These are phyloP conservation scores for Myxozyma vanderwaltii DNA, from an alignment of 805 yeast species.

Conservation along the genomic window DNA sequence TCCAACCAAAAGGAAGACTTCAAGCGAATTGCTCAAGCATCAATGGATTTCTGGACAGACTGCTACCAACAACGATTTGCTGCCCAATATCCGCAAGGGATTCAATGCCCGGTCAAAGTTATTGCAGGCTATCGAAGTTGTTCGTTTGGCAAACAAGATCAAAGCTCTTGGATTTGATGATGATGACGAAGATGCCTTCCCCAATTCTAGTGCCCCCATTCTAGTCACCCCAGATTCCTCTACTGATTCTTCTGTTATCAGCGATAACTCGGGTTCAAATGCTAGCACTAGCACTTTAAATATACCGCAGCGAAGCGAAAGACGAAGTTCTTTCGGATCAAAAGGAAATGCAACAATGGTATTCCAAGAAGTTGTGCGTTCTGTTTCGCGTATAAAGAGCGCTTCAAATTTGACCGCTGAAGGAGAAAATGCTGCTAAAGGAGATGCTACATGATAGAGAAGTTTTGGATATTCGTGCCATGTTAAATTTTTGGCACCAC, in stretches of 20 bases:
- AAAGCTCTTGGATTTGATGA: conserved; percentile 61
- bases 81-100: conserved; percentile 77
- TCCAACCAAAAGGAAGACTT: conserved; percentile 69
- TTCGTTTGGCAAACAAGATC: conserved; percentile 77
- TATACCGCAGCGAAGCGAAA: neutral
- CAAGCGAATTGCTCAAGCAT: conserved; percentile 58
- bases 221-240: neutral
- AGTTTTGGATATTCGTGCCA: neutral
- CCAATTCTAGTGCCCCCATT: neutral
- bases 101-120: conserved; percentile 83
- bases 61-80: conserved; percentile 59
- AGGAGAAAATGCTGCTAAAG: neutral
- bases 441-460: neutral
- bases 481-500: too few species aligned
- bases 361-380: conserved; percentile 69
- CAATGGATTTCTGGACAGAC: conserved; percentile 65
- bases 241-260: neutral
- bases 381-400: conserved; percentile 65
- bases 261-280: neutral
- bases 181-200: conserved; percentile 48
- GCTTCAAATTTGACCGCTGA: conserved; percentile 27
- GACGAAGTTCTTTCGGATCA: conserved; percentile 20
- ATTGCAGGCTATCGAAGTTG: conserved; percentile 82
- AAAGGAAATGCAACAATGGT: conserved; percentile 28
- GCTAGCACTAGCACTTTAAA: neutral